Base-by-base conservation (phyloP, 176 grass and related monocot genomes). In the Eragrostis nindensis region DNA sequence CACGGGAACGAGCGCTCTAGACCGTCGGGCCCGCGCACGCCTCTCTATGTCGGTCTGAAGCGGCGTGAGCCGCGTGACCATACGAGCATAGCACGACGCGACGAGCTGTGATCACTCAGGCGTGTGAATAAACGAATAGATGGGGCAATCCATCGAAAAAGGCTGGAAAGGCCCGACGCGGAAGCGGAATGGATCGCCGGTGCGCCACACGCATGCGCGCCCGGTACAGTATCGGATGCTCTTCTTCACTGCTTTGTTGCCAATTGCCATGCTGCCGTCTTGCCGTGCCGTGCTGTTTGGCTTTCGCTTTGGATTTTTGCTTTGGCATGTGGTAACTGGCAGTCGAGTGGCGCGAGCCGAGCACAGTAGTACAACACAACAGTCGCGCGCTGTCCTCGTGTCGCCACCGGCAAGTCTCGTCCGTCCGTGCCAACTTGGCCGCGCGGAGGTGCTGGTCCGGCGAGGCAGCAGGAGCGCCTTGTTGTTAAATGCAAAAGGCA, bases 311-410 rank as follows among this genome's bases (percentile, higher is more conserved):
- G 17, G 48, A 5, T 30, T 14, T 5, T 71, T 56, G 78, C 78
- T 63, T 76, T 82, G 71, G 64, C 71, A 70, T 62, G 80, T 72
- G 73, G 79, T 0, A 77, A 64, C 66, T 72, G 74, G 66, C 86
- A 78, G n/a, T n/a, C n/a, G n/a, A n/a, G 44, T 26, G 13, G 84
- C 25, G 36, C 53, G 5, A 30, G 68, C 43, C 22, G 43, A 17
- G 24, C 68, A 47, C 44, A n/a, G n/a, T n/a, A n/a, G n/a, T n/a
- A 15, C 45, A 36, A 36, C 32, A 36, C 1, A 36, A 38, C 7
- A 18, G 30, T 38, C 30, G 17, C 50, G 21, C 9, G 11, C 42
- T 42, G 77, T 42, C 36, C 64, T 43, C n/a, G 66, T 38, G 60
- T 26, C 25, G 6, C 8, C 55, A 59, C 55, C 30, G 42, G 15